A percentile compares a stretch with the other conserved stretches of the same genome.
These are phyloP conservation scores for Tricholoma furcatifolium DNA, from an alignment of 768 basidiomycete species.

Conservation along the genomic window DNA sequence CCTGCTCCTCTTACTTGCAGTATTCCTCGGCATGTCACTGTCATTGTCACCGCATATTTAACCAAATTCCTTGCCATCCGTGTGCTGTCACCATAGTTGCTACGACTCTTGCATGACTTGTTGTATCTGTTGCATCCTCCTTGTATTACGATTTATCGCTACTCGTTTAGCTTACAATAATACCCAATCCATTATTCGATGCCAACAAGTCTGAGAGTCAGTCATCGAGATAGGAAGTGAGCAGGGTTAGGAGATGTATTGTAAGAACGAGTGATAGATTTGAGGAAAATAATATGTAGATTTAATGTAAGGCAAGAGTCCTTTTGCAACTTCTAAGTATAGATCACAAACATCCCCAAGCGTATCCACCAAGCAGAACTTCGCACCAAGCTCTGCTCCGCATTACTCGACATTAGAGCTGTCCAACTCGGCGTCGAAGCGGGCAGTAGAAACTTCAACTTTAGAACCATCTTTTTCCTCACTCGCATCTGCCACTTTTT, in stretches of 20 bases:
- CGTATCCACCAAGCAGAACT: not conserved
- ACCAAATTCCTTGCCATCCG: not conserved
- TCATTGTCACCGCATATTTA: conserved; percentile 1
- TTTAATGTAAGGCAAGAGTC: not conserved
- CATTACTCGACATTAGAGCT: conserved; percentile 15
- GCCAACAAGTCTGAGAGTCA: not conserved
- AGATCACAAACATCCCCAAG: not conserved
- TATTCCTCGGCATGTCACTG: conserved; percentile 7
- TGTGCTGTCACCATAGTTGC: conserved; percentile 2
- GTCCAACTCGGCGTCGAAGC: conserved; percentile 21
- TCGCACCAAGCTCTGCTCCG: not conserved
- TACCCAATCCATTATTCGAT: conserved; percentile 5
- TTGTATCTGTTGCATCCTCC: conserved; percentile 7
- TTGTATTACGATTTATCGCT: conserved; percentile 10
- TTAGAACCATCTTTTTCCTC: conserved; percentile 51
- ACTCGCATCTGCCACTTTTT: conserved; percentile 28
- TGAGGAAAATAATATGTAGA: not conserved
- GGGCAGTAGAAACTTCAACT: conserved; percentile 33
- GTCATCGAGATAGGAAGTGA: not conserved
- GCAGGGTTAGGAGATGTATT: not conserved
- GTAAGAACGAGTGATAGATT: conserved; percentile 1
- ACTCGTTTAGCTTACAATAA: conserved; percentile 8
- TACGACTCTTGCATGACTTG: conserved; percentile 8
- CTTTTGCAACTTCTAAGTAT: not conserved
- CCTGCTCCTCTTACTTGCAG: conserved; percentile 13